Percentiles rank a stretch among this genome's conserved stretches.
phyloP scores from a whole-genome alignment of 805 yeast genomes.

The Pichia californica region DNA sequence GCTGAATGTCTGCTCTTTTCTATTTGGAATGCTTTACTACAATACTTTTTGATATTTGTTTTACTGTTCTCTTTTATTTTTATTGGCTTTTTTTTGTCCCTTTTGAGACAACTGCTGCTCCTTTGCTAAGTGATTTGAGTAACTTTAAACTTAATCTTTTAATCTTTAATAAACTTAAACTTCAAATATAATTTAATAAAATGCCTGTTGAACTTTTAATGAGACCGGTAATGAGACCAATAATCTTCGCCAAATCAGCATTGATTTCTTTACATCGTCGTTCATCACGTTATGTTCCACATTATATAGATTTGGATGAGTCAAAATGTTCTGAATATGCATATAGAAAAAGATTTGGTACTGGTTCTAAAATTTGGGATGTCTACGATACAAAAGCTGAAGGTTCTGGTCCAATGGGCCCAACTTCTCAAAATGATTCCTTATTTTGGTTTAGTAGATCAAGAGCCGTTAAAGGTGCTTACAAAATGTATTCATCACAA shows the following conservation, averaged over 20 bases:
- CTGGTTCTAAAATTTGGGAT: constrained; percentile 51
- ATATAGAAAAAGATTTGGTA: constrained; percentile 51
- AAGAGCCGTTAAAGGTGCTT: constrained; percentile 63
- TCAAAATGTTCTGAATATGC: constrained; percentile 35
- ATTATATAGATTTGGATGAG: constrained; percentile 38
- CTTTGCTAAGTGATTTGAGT: constrained; percentile 1
- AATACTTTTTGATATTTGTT: too few species aligned
- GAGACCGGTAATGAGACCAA: constrained; percentile 55
- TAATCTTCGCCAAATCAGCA: constrained; percentile 47
- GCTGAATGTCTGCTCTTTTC: too few species aligned
- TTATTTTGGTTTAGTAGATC: constrained; percentile 52
- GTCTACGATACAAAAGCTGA: constrained; percentile 43
- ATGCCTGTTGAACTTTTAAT: constrained; percentile 59
- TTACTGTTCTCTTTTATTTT: too few species aligned
- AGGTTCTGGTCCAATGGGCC: constrained; percentile 32
- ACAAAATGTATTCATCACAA: constrained; percentile 44
- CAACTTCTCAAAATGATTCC: constrained; percentile 37
- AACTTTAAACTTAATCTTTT: too few species aligned
- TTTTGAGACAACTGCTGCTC: too few species aligned
- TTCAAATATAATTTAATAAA: background rate
- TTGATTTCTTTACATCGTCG: constrained; percentile 51
- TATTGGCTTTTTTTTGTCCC: background rate
- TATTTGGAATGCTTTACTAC: too few species aligned
- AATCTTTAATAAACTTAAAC: too few species aligned
- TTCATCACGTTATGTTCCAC: constrained; percentile 51